These are phyloP conservation scores for Bondarzewia mesenterica DNA, from an alignment of 1,284 basidiomycete genomes.

Conservation along the genomic window DNA sequence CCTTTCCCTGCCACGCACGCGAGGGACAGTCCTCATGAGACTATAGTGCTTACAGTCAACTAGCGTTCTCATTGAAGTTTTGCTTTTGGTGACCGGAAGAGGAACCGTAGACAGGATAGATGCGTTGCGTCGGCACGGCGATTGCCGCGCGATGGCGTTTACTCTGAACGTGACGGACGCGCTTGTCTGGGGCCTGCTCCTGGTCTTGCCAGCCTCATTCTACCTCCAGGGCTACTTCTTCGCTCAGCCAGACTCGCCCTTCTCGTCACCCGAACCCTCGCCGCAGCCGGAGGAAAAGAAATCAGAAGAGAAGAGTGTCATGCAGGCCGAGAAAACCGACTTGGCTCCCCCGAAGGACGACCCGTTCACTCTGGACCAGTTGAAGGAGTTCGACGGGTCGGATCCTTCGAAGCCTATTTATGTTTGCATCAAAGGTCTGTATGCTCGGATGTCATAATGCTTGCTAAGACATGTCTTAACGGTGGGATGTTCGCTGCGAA, in stretches of 20 bases:
- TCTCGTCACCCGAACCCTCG: not conserved
- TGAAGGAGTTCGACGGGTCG: conserved; percentile 66
- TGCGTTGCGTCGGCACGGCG: not conserved
- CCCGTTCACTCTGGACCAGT: conserved; percentile 61
- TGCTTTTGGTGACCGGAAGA: too few relatives aligned
- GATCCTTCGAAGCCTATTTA: conserved; percentile 66
- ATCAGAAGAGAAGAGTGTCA: conserved; percentile 45
- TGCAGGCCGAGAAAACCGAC: conserved; percentile 56
- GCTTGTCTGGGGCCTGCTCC: conserved; percentile 5
- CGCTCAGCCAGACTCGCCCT: not conserved
- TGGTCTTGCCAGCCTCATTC: conserved; percentile 8
- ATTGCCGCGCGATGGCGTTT: conserved; percentile 3
- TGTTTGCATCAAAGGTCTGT: conserved; percentile 80
- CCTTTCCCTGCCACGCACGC: too few relatives aligned
- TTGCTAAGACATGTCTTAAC: conserved; percentile 3
- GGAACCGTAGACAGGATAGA: too few relatives aligned
- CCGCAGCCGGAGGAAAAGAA: conserved; percentile 5
- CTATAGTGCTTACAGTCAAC: too few relatives aligned
- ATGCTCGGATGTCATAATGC: not conserved
- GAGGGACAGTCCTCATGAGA: too few relatives aligned
- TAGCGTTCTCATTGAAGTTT: too few relatives aligned
- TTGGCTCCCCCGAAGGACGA: conserved; percentile 74
- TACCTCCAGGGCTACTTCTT: conserved; percentile 1
- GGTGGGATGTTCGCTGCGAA: conserved; percentile 17
- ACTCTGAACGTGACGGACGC: not conserved